phyloP scores from a whole-genome alignment of 306 rosid species.

The Corylus heterophylla region DNA sequence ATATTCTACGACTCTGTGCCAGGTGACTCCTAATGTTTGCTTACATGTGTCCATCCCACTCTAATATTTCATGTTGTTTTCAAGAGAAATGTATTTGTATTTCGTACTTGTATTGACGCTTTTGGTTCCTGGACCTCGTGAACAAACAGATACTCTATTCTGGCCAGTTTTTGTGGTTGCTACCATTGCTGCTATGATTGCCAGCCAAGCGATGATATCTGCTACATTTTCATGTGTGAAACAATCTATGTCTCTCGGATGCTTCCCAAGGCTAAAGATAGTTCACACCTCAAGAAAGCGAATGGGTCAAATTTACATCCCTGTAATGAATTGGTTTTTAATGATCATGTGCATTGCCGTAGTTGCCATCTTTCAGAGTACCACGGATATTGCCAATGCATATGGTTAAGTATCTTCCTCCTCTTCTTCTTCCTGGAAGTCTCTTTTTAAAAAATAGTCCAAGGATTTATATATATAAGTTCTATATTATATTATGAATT shows the following conservation, averaged over 20 bases:
- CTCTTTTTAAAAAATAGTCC: background rate
- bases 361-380: conserved; percentile 75
- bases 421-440: conserved; percentile 14
- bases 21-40: conserved; percentile 52
- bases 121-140: conserved; percentile 30
- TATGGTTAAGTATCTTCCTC: conserved; percentile 61
- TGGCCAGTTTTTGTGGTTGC: conserved; percentile 95
- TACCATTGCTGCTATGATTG: conserved; percentile 96
- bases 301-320: conserved; percentile 97
- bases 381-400: conserved; percentile 95
- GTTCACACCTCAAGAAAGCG: conserved; percentile 82
- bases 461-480: background rate
- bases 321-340: conserved; percentile 83
- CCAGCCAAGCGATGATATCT: conserved; percentile 99
- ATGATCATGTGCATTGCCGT: conserved; percentile 92
- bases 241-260: conserved; percentile 98
- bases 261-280: conserved; percentile 97
- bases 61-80: conserved; percentile 9
- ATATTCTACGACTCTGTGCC: conserved; percentile 88
- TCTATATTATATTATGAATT: background rate
- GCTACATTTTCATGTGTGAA: conserved; percentile 97
- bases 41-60: conserved; percentile 9
- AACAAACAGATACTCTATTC: conserved; percentile 71
- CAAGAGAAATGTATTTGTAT: conserved; percentile 13
- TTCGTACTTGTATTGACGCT: conserved; percentile 18